A percentile compares a stretch with the other conserved stretches of the same genome.
phyloP scores from a whole-genome alignment of 1,284 basidiomycete species.

The Gastroboletus turbinatus region DNA sequence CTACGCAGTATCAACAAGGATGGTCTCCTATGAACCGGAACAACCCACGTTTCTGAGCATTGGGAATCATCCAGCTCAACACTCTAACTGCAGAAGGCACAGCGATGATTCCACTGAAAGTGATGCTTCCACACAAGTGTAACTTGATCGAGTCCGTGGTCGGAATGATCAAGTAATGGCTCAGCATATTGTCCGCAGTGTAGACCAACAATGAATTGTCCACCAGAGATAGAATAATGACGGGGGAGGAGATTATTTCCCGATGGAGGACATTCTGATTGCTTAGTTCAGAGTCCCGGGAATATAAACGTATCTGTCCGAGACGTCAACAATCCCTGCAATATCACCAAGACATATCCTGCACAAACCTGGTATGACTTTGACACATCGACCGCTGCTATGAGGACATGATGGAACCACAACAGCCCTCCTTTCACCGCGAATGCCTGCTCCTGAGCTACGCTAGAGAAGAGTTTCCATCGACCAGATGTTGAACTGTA shows the following conservation, averaged over 20 bases:
- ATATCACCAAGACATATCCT: background rate
- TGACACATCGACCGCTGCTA: slow-evolving; percentile 86
- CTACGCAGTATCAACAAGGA: slow-evolving; percentile 41
- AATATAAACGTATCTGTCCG: slow-evolving; percentile 81
- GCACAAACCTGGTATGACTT: slow-evolving; percentile 72
- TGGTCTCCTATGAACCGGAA: background rate
- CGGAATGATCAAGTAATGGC: slow-evolving; percentile 90
- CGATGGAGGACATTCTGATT: slow-evolving; percentile 84
- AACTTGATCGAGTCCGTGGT: slow-evolving; percentile 83
- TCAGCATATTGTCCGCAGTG: slow-evolving; percentile 93
- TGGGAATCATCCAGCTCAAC: slow-evolving; percentile 96
- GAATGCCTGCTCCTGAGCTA: slow-evolving; percentile 89
- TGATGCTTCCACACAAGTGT: slow-evolving; percentile 92
- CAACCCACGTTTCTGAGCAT: slow-evolving; percentile 83
- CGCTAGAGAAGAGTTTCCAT: slow-evolving; percentile 90
- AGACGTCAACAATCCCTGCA: slow-evolving; percentile 1
- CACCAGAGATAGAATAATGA: slow-evolving; percentile 86
- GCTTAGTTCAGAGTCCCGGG: slow-evolving; percentile 90
- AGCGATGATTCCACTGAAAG: slow-evolving; percentile 88
- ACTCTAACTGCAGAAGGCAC: slow-evolving; percentile 86
- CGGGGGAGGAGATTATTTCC: slow-evolving; percentile 75
- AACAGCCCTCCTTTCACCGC: slow-evolving; percentile 87
- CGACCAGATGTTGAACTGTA: slow-evolving; percentile 92
- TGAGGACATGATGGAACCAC: slow-evolving; percentile 97
- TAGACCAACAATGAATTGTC: slow-evolving; percentile 98